These are phyloP conservation scores for Sarocladium brachiariae DNA, from an alignment of 2,329 filamentous ascomycete species.

Conservation along the genomic window DNA sequence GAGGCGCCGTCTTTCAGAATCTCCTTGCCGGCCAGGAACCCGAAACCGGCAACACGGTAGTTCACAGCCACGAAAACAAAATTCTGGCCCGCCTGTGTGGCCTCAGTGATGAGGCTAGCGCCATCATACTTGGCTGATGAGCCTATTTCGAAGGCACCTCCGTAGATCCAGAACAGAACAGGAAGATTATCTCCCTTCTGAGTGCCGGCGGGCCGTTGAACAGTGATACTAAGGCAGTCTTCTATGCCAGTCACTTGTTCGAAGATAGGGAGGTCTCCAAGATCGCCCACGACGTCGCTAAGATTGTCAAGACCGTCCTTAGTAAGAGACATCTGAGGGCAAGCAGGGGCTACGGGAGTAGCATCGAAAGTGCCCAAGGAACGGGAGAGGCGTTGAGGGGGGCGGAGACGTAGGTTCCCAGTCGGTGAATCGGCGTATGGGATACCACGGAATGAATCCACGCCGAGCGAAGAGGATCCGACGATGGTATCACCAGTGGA, in stretches of 20 bases:
- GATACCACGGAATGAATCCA: conserved; percentile 68
- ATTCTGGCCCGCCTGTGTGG: conserved; percentile 40
- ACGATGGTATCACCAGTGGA: no score
- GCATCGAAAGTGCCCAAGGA: conserved; percentile 55
- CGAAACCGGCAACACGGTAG: conserved; percentile 51
- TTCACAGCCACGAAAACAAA: conserved; percentile 59
- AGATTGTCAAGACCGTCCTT: conserved; percentile 27
- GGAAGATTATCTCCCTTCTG: conserved; percentile 38
- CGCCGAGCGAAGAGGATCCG: conserved; percentile 17
- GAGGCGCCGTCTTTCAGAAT: conserved; percentile 46
- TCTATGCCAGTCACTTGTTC: conserved; percentile 44
- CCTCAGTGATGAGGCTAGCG: conserved; percentile 24
- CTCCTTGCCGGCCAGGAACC: conserved; percentile 52
- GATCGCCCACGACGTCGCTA: conserved; percentile 26
- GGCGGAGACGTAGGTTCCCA: conserved; percentile 59
- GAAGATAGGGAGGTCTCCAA: conserved; percentile 38
- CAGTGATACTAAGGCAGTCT: conserved; percentile 44
- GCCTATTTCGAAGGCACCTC: conserved; percentile 37
- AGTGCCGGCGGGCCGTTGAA: conserved; percentile 39
- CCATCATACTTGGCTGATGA: conserved; percentile 30
- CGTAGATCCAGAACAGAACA: conserved; percentile 52
- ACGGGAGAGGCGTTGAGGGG: conserved; percentile 53
- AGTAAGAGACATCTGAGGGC: conserved; percentile 59
- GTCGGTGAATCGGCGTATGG: conserved; percentile 67
- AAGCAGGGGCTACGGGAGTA: conserved; percentile 52